These are phyloP conservation scores for Achlya hypogyna DNA, from an alignment of 352 stramenopile genomes.

Conservation along the genomic window DNA sequence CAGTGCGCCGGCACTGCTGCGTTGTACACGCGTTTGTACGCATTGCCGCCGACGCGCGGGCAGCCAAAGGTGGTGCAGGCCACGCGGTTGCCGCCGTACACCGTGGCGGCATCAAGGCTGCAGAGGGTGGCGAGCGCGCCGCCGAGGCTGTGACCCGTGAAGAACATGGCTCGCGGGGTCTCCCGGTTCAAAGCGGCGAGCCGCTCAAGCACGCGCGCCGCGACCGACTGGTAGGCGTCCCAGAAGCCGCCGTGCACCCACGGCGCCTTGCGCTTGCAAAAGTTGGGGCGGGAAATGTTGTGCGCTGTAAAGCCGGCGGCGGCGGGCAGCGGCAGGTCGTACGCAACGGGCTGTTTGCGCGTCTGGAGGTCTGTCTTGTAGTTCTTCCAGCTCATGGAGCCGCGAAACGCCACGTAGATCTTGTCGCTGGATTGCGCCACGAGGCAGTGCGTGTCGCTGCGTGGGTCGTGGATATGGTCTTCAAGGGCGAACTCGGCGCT, in stretches of 20 bases:
- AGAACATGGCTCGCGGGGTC: slow-evolving; percentile 24
- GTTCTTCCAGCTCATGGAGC: slow-evolving; percentile 37
- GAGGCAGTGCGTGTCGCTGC: slow-evolving; percentile 36
- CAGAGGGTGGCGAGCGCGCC: slow-evolving; percentile 35
- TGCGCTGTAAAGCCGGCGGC: background rate
- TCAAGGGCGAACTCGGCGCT: slow-evolving; percentile 25
- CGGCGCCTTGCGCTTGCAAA: slow-evolving; percentile 29
- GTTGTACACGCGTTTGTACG: slow-evolving; percentile 34
- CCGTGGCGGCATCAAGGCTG: slow-evolving; percentile 30
- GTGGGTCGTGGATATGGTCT: slow-evolving; percentile 29
- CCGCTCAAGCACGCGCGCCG: slow-evolving; percentile 24
- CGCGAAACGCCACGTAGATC: slow-evolving; percentile 34
- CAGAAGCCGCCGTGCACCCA: slow-evolving; percentile 41
- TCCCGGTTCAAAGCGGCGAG: slow-evolving; percentile 23
- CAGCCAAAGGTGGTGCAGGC: slow-evolving; percentile 37
- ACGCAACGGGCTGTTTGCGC: background rate
- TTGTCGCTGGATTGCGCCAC: slow-evolving; percentile 25
- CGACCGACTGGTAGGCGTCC: slow-evolving; percentile 29
- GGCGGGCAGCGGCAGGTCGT: background rate
- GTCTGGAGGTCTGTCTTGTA: slow-evolving; percentile 33
- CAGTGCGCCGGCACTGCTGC: slow-evolving; percentile 29
- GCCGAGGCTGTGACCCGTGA: slow-evolving; percentile 36
- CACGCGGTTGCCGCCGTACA: slow-evolving; percentile 27
- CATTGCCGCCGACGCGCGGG: slow-evolving; percentile 30
- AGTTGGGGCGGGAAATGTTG: background rate